Evolutionary conservation across 805 yeast genomes (phyloP), one percentile per base, ranked within the genome.

Genomic region (Saturnispora halmiae): DNA sequence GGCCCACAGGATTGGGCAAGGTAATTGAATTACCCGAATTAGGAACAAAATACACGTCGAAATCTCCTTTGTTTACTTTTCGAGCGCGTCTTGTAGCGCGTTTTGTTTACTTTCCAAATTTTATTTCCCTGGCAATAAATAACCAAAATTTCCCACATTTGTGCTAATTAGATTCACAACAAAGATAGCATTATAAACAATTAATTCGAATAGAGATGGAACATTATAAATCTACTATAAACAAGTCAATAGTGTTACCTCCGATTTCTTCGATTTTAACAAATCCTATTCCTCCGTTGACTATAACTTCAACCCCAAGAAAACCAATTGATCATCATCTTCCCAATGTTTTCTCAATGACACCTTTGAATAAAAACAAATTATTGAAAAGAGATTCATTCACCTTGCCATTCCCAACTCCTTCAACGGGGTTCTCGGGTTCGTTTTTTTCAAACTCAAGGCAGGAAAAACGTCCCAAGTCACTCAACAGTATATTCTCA

Each of bases 241-340:
- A n/a, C n/a, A 31, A 36, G 16, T 10, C 32, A 14, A 31, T 42
- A 15, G 37, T 32, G 8, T 32, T 41, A 27, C 44, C 44, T n/a
- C 44, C 44, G 4, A 26, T 41, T 13, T 41, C 44, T 13, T 31
- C 44, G 4, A 31, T 41, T n/a, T 33, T 41, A 20, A 36, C 29
- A 20, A 26, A 30, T 9, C 39, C 43, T 6, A 26, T 31, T 19
- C 43, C 43, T 27, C 31, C 43, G n/a, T 15, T 30, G 27, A 24
- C 39, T 18, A 30, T 20, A 25, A 34, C 38, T 4, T 34, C 38
- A 30, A 34, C 38, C 13, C 42, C 42, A 21, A 32, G 36, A 14
- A 39, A 39, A 14, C 31, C 36, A 16, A 29, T 15, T 24, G 33
- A 20, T 11, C 14, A 29, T 27, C 33, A 8, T 6, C 19, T 21